These are phyloP conservation scores for Balamuthia mandrillaris DNA, from an alignment of 208 protist genomes.

Conservation along the genomic window DNA sequence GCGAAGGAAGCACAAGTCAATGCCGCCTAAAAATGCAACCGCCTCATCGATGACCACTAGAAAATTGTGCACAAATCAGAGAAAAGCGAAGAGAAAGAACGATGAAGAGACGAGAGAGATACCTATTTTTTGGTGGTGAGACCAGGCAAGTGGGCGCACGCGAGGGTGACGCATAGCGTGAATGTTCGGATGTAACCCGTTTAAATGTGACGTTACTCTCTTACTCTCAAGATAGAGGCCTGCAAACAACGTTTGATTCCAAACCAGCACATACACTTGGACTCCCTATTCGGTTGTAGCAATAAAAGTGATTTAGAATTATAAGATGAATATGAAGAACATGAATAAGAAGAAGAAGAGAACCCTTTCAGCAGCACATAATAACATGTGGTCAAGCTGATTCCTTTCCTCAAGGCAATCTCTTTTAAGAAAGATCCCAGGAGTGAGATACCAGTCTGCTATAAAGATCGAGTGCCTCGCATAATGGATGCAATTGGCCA, in stretches of 20 bases:
- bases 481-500: conserved; percentile 23
- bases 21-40: conserved; percentile 61
- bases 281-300: background rate
- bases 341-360: too few relatives aligned
- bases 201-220: background rate
- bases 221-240: background rate
- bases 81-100: background rate
- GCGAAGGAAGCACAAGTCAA: conserved; percentile 58
- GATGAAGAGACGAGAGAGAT: background rate
- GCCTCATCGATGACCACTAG: conserved; percentile 56
- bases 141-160: background rate
- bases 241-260: background rate
- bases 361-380: conserved; percentile 43
- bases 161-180: background rate
- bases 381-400: conserved; percentile 47
- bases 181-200: background rate
- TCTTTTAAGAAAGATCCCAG: conserved; percentile 44
- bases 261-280: background rate
- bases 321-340: too few relatives aligned
- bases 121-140: background rate
- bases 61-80: background rate
- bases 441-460: conserved; percentile 55
- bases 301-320: background rate
- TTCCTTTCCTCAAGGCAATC: conserved; percentile 5
- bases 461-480: conserved; percentile 49